Evolutionary conservation across 805 yeast species (phyloP), one percentile per base, ranked within the genome.

Genomic region (Spathaspora boniae): DNA sequence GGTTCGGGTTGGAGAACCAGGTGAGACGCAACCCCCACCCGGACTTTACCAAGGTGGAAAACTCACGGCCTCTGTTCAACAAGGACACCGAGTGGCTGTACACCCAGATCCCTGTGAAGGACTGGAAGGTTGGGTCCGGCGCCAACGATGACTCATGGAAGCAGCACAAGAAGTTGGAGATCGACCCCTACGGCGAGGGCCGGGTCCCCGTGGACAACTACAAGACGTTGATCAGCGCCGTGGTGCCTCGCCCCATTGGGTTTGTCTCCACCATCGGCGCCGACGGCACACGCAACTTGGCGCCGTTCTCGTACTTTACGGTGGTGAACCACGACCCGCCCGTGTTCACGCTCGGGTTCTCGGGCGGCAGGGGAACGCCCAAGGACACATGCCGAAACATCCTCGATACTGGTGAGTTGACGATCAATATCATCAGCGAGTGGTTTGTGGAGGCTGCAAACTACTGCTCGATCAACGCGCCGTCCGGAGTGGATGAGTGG

Each of bases 391-490:
- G 62, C 36, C 44, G 40, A 6, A 78, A 78, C 46, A 48, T 78
- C 12, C 46, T 72, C 16, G 76, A 68, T 16, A 75, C 78, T 2
- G 59, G 55, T 4, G 85, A 79, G 47, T 63, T 70, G 34, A 73
- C 80, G 14, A 66, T 79, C 45, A 79, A 71, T 49, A 63, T 79
- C 31, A 66, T 79, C 28, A 63, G 76, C 34, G 85, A 80, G 52
- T 79, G 82, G 82, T 74, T 77, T 43, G 55, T 70, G 18, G 84
- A 79, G 41, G 84, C 83, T 16, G 81, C 83, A 6, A 78, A 80
- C 48, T 68, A 56, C 39, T 53, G 75, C 9, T 55, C 71, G 14
- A 62, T 60, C 19, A 55, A 66, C 42, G 66, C 78, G 1, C 83
- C 83, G 4, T 29, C 48, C 0, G 74, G 59, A 3, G 62, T 70